phyloP scores from a whole-genome alignment of 495 filamentous ascomycete species.

The Pyronema omphalodes region DNA sequence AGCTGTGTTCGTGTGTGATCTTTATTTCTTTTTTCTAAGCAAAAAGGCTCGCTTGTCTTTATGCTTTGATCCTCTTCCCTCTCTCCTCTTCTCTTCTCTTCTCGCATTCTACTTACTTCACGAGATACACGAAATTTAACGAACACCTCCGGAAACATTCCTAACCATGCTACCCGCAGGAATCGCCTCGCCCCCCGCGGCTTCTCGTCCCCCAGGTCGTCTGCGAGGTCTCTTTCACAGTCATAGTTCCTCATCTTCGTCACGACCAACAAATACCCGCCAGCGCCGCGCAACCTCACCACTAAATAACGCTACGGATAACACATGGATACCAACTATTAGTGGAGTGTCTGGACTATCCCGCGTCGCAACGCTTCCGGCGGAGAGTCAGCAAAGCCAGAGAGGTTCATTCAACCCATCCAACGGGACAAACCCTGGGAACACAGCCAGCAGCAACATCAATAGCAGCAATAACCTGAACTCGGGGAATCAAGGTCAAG shows the following conservation, averaged over 20 bases:
- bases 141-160: too few relatives aligned
- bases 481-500: slow-evolving; percentile 6
- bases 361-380: slow-evolving; percentile 24
- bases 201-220: not conserved
- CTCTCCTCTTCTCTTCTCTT: too few relatives aligned
- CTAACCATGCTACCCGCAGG: too few relatives aligned
- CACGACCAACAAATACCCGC: slow-evolving; percentile 12
- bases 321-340: slow-evolving; percentile 29
- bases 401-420: slow-evolving; percentile 10
- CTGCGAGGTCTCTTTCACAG: not conserved
- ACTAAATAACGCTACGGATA: slow-evolving; percentile 22
- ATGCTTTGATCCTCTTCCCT: too few relatives aligned
- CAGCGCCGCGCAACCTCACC: slow-evolving; percentile 19
- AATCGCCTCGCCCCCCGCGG: slow-evolving; percentile 15
- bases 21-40: too few relatives aligned
- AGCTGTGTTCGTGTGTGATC: too few relatives aligned
- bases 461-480: slow-evolving; percentile 20
- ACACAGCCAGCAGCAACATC: not conserved
- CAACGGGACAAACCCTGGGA: slow-evolving; percentile 12
- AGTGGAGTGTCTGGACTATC: slow-evolving; percentile 27
- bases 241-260: not conserved
- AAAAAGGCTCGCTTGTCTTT: too few relatives aligned
- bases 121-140: too few relatives aligned
- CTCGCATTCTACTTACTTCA: too few relatives aligned
- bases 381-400: slow-evolving; percentile 7